Base-by-base conservation (phyloP, 192 early-diverging fungal species). In the Rhizophagus sp. region DNA sequence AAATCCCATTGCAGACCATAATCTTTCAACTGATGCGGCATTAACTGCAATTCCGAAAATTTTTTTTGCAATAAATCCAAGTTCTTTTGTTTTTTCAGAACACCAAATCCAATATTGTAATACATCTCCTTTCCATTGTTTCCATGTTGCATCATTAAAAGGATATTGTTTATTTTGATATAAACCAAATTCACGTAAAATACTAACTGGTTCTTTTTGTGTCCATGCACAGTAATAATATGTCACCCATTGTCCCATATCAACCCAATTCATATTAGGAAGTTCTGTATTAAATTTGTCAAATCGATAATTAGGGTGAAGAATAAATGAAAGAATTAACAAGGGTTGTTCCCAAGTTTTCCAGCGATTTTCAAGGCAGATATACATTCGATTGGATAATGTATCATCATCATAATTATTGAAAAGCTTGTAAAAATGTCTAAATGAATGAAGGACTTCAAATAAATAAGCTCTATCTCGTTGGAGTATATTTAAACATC, bases 211-310 rank as follows among this genome's bases (percentile, higher is more conserved):
- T 33, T 47, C 39, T 52, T 78, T 62, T 78, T 50, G 17, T 49
- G 25, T 27, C 41, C 19, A 78, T 78, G 47, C 64, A 68, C 19
- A 50, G 68, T 78, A 78, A 30, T 76, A 76, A 63, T 78, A 78
- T 44, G n/a, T 66, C 4, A 78, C 41, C 44, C 41, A 78, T 78
- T 78, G 39, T 6, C 64, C 76, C 27, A 78, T 24, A 62, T 33
- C 36, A 27, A 34, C 17, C n/a, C 22, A 78, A 57, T 47, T 36
- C 22, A 68, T 22, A 27, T 66, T 66, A 50, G 47, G 15, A 36
- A 50, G 36, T 30, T 33, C 66, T 10, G 33, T 24, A 62, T 36
- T 33, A 78, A 78, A 66, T 17, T 64, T 39, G 22, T 24, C n/a
- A 44, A 66, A 19, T 73, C 4, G 19, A 47, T 78, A 41, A 27